These are phyloP conservation scores for Ganoderma boninense DNA, from an alignment of 1,284 basidiomycete genomes.

Conservation along the genomic window DNA sequence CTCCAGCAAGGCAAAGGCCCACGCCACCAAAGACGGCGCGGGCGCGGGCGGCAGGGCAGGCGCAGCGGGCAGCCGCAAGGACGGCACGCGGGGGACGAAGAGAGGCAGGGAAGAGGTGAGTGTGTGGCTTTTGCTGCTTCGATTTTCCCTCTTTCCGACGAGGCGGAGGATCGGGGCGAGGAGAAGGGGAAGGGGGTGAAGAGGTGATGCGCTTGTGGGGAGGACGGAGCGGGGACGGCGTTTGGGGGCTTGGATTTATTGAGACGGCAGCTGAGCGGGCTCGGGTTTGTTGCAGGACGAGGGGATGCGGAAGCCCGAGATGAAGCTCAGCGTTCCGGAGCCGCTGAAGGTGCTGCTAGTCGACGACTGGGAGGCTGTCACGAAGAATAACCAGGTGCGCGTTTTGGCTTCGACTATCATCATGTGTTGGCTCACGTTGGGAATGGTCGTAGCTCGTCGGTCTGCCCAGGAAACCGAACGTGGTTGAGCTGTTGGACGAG, in stretches of 20 bases:
- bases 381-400: conserved; percentile 89
- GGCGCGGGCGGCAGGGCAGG: conserved; percentile 40
- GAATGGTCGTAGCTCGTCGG: conserved; percentile 74
- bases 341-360: conserved; percentile 89
- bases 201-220: conserved; percentile 5
- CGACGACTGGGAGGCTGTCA: conserved; percentile 98
- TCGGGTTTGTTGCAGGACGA: conserved; percentile 59
- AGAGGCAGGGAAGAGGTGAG: conserved; percentile 67
- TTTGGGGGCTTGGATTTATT: neutral
- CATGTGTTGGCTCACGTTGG: neutral
- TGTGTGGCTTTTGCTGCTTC: conserved; percentile 7
- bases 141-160: neutral
- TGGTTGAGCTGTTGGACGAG: conserved; percentile 81
- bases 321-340: conserved; percentile 93
- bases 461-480: conserved; percentile 85
- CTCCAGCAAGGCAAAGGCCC: conserved; percentile 40
- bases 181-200: neutral
- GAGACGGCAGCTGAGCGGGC: neutral
- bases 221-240: neutral
- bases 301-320: conserved; percentile 80
- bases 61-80: conserved; percentile 41
- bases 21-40: conserved; percentile 46
- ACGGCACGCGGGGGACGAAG: conserved; percentile 66
- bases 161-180: neutral
- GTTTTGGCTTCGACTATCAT: neutral